Base-by-base conservation (phyloP, 2,329 filamentous ascomycete genomes). In the Nigrograna mackinnonii region DNA sequence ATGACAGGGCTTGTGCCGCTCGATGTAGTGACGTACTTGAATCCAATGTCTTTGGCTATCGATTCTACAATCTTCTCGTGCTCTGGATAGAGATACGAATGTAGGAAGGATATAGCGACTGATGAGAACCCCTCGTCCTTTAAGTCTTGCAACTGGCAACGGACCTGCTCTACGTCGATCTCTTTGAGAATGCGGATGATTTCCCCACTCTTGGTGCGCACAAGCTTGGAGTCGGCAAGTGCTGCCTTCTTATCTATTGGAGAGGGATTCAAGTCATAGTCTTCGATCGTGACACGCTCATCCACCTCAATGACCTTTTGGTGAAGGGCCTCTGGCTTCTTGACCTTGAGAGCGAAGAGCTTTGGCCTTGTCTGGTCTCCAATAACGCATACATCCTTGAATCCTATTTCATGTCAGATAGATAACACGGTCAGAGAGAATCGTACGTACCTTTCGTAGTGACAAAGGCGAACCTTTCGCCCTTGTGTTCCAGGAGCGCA, bases 21-120 rank as follows among this genome's bases (percentile, higher is more conserved):
- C 7, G 58, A 64, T 1, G 58, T 46, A 2, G 62, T 60, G 18
- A 66, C 50, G 11, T 50, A 46, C 6, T 64, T 52, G 28, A 62
- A 65, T 13, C 62, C 61, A 35, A 58, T 56, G 3, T 62, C 43
- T 18, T 39, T 38, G 11, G 62, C 62, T 14, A 65, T 40, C 5
- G 56, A 51, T 7, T 47, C 60, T 3, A 61, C 46, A 6, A 43
- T 30, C 3, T 47, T 24, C 35, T 65, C 62, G 30, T 66, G 62
- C 14, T 62, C 53, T 2, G 62, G 62, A 32, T 58, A 68, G 3
- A 55, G 53, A 33, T 68, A 67, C 5, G 57, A 12, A 33, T 33
- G 31, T 9, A 33, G 11, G 9, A 33, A 58, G 36, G 60, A 60
- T 6, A 72, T 58, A 0, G 67, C 68, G 22, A 71, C 39, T 1